These are phyloP conservation scores for Prunus fruticosa DNA, from an alignment of 306 rosid genomes.

Conservation along the genomic window DNA sequence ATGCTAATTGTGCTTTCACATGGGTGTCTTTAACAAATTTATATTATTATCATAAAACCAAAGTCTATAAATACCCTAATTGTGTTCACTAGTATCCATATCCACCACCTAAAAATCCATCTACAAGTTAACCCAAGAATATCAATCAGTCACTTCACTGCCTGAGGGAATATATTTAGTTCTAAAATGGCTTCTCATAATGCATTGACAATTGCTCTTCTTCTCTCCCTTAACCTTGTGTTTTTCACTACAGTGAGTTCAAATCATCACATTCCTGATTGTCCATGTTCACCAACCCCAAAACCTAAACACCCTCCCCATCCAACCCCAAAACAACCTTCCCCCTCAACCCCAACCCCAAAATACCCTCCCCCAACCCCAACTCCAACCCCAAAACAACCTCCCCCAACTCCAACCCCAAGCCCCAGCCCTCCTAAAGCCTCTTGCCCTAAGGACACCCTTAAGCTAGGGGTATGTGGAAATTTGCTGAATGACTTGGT, in stretches of 20 bases:
- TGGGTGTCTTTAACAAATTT: background rate
- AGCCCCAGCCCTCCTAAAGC: constrained; percentile 8
- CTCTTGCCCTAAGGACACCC: constrained; percentile 40
- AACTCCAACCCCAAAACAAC: background rate
- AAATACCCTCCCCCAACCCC: background rate
- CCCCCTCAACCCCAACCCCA: background rate
- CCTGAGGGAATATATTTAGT: background rate
- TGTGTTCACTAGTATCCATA: background rate
- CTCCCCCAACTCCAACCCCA: background rate
- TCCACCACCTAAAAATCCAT: background rate
- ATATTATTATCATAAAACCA: background rate
- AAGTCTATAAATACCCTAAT: constrained; percentile 12
- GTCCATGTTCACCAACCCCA: background rate
- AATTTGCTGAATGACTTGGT: constrained; percentile 33
- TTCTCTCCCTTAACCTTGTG: constrained; percentile 23
- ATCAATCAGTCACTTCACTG: background rate
- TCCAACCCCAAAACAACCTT: background rate
- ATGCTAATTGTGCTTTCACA: background rate
- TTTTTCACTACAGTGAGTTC: constrained; percentile 26
- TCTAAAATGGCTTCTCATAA: constrained; percentile 24
- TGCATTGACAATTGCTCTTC: constrained; percentile 19
- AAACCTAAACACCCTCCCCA: background rate
- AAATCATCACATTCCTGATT: background rate
- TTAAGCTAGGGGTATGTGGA: constrained; percentile 55
- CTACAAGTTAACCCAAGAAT: background rate